A percentile compares a stretch with the other conserved stretches of the same genome.
These are phyloP conservation scores for Veloboletus limbatus DNA, from an alignment of 1,284 basidiomycete genomes.

Conservation along the genomic window DNA sequence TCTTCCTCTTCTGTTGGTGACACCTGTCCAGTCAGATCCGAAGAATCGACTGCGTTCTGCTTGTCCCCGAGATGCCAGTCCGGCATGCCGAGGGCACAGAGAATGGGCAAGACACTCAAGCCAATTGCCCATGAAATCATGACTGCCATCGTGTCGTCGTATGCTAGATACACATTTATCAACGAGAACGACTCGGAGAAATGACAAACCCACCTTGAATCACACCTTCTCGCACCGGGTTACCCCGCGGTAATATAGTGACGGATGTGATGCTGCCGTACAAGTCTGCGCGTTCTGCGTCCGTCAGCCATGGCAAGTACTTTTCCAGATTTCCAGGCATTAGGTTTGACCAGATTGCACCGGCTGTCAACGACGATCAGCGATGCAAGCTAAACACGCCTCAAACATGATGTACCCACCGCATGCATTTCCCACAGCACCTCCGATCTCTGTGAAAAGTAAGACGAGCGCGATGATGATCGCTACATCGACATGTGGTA, in stretches of 20 bases:
- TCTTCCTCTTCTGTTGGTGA: background rate
- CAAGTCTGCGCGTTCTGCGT: conserved; percentile 30
- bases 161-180: conserved; percentile 28
- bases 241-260: conserved; percentile 36
- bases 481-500: conserved; percentile 75
- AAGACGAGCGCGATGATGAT: conserved; percentile 81
- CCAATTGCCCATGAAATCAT: conserved; percentile 35
- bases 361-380: conserved; percentile 33
- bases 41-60: conserved; percentile 28
- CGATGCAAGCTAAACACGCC: background rate
- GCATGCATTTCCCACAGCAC: conserved; percentile 66
- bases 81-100: conserved; percentile 26
- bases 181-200: background rate
- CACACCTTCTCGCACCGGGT: conserved; percentile 48
- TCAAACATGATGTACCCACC: conserved; percentile 37
- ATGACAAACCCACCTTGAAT: conserved; percentile 36
- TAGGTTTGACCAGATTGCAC: conserved; percentile 48
- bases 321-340: conserved; percentile 50
- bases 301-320: conserved; percentile 40
- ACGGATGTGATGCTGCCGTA: conserved; percentile 47
- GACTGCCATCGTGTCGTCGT: conserved; percentile 43
- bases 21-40: conserved; percentile 18
- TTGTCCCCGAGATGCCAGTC: conserved; percentile 27
- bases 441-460: conserved; percentile 78
- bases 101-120: conserved; percentile 25